These are phyloP conservation scores for Pichia nanzhaoensis DNA, from an alignment of 805 yeast species.

Conservation along the genomic window DNA sequence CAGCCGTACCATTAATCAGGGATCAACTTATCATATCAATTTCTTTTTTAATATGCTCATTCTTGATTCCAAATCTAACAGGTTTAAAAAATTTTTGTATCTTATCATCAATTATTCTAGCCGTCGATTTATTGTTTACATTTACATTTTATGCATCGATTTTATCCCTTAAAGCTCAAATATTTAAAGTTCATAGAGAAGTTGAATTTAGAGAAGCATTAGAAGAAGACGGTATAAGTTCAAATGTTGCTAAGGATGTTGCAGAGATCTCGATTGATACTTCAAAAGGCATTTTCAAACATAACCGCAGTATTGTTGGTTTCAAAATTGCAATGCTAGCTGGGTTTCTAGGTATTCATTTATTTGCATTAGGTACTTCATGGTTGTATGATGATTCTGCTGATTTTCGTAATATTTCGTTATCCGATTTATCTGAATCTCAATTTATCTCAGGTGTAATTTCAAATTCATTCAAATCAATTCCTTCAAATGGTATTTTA, in stretches of 20 bases:
- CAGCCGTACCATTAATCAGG: constrained; percentile 52
- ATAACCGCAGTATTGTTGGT: constrained; percentile 39
- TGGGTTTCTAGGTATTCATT: constrained; percentile 55
- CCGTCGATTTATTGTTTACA: constrained; percentile 64
- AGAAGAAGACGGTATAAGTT: constrained; percentile 88
- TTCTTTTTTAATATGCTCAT: constrained; percentile 61
- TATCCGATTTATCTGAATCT: constrained; percentile 17
- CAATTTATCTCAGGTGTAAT: constrained; percentile 32
- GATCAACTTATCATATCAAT: constrained; percentile 69
- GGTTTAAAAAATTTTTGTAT: constrained; percentile 79
- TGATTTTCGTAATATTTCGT: constrained; percentile 21
- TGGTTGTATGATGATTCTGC: constrained; percentile 54
- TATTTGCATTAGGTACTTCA: constrained; percentile 62
- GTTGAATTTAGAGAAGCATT: constrained; percentile 69
- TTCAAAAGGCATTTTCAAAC: constrained; percentile 28
- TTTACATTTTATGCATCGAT: constrained; percentile 80
- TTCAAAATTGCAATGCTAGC: constrained; percentile 56
- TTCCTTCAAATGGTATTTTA: constrained; percentile 39
- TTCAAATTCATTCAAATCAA: constrained; percentile 34
- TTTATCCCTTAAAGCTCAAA: constrained; percentile 81
- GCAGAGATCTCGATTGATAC: constrained; percentile 33
- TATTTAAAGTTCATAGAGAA: constrained; percentile 76
- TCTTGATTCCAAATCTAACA: constrained; percentile 58
- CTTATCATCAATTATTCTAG: constrained; percentile 60
- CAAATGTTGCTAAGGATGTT: constrained; percentile 66